Evolutionary conservation across 1,284 basidiomycete species (phyloP), one percentile per base, ranked within the genome.

Genomic region (Ganoderma lingzhi): DNA sequence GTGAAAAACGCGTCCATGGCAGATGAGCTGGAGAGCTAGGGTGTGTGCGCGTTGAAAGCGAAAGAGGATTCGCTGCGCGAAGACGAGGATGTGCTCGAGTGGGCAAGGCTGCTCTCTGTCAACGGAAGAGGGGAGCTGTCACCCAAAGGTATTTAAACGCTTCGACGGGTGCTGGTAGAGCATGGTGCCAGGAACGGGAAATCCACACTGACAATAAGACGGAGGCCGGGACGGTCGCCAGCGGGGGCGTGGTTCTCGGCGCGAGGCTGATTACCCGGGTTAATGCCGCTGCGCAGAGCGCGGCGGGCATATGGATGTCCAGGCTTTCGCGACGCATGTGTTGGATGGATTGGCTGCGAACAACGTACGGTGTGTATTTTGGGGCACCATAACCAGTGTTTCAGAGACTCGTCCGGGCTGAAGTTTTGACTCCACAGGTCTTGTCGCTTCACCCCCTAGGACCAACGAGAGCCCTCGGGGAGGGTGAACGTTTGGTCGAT

Each of bases 1-100:
- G 65, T 71, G 72, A 73, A 73, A 70, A 73, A 73, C 19, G 70
- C 72, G 72, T 73, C 71, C 71, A 73, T 73, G 61, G 62, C 65
- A 62, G 65, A 17, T 61, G 42, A 63, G 48, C 19, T 48, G 45
- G 45, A 28, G 48, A 37, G 42, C 37, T 48, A 30, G 37, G 60
- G 23, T 62, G 65, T 17, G 53, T 8, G 28, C 41, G 67, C 59
- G 51, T 39, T 32, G 58, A 55, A 62, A 51, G 69, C 44, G 69
- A 62, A 66, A 65, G 53, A 30, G 61, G 64, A 42, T 55, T 65
- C n/a, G 63, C 51, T 55, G 39, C 53, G 60, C 53, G 35, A 19
- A 39, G 42, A 3, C 35, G 35, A 45, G 56, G 42, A 44, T 6
- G 45, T n/a, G 39, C 41, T 23, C 32, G 45, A 35, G 48, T 56